Conservation (phyloP, 495 filamentous ascomycete species). For the Barbatosphaeria neglecta region DNA sequence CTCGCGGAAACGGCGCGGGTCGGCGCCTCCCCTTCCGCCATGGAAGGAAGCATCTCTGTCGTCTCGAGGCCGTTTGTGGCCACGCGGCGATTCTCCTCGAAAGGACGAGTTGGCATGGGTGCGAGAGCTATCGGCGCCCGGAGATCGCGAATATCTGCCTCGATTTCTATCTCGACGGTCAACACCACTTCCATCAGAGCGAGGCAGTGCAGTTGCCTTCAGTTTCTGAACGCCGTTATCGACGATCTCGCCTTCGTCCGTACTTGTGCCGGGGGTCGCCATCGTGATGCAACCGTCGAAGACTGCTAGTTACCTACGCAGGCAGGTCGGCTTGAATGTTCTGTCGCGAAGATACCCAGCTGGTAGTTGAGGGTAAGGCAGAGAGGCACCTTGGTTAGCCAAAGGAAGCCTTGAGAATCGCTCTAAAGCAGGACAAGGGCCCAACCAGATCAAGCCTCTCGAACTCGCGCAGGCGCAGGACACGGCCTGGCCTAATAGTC, state of each 20-base stretch:
- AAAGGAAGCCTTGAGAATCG: conserved; percentile 4
- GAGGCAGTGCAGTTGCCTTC: conserved; percentile 46
- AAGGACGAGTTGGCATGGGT: conserved; percentile 2
- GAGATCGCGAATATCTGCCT: conserved; percentile 63
- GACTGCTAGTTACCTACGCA: too few species aligned
- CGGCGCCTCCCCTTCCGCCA: conserved; percentile 28
- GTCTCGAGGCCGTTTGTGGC: conserved; percentile 59
- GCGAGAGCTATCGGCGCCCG: conserved; percentile 48
- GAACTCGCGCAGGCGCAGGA: not conserved
- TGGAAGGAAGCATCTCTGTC: conserved; percentile 46
- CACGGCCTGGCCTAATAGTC: too few species aligned
- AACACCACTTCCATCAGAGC: conserved; percentile 44
- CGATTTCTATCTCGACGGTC: conserved; percentile 58
- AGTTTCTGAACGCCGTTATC: conserved; percentile 52
- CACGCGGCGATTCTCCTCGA: conserved; percentile 22
- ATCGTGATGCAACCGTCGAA: conserved; percentile 6
- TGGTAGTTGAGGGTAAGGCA: too few species aligned
- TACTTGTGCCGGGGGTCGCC: conserved; percentile 41
- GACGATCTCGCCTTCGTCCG: conserved; percentile 81
- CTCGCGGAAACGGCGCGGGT: conserved; percentile 48
- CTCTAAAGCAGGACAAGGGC: conserved; percentile 27
- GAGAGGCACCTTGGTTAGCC: conserved; percentile 17
- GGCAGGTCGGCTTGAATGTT: too few species aligned
- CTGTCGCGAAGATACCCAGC: too few species aligned
- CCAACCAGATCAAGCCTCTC: conserved; percentile 26